Evolutionary conservation across 768 basidiomycete species (phyloP), one percentile per base, ranked within the genome.

Genomic region (Phaffia australis): DNA sequence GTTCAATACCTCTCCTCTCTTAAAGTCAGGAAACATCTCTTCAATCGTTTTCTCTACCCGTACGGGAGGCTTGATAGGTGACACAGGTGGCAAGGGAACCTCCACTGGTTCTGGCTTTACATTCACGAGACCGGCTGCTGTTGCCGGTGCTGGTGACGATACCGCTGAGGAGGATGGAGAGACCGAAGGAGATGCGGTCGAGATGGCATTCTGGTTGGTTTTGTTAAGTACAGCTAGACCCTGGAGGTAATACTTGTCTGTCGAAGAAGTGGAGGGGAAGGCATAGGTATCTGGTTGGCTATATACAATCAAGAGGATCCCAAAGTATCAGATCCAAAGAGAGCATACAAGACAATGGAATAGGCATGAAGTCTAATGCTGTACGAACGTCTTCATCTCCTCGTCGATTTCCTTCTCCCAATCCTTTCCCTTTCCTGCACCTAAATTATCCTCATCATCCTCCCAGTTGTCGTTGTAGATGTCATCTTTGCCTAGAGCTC

Each of bases 401-500:
- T 56, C 62, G 32, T 50, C 61, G 32, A 57, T 58, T 27, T 63
- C 61, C 15, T 50, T 48, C 54, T 68, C 67, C 64, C 62, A 63
- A 47, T 63, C 62, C 52, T 50, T 54, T 1, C 62, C 62, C 49
- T 56, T 54, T 0, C 52, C 51, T 27, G 54, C 56, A 9, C 35
- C 51, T 18, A 46, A 30, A 35, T 54, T 29, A 30, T 54, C 52
- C 16, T 29, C 29, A 15, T 68, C 52, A 23, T 54, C 52, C 15
- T 54, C 61, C 55, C 60, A 63, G 50, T 58, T 56, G 51, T 68
- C 67, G 48, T 68, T 68, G 57, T 63, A 68, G 60, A 68, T 68
- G 42, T 68, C 67, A 21, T 25, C 60, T 16, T 54, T 35, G 42
- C 46, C 60, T 54, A 66, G 23, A 46, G 47, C 49, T 18, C 25